A percentile compares a stretch with the other conserved stretches of the same genome.
phyloP scores from a whole-genome alignment of 768 basidiomycete species.

The Trametes villosa region DNA sequence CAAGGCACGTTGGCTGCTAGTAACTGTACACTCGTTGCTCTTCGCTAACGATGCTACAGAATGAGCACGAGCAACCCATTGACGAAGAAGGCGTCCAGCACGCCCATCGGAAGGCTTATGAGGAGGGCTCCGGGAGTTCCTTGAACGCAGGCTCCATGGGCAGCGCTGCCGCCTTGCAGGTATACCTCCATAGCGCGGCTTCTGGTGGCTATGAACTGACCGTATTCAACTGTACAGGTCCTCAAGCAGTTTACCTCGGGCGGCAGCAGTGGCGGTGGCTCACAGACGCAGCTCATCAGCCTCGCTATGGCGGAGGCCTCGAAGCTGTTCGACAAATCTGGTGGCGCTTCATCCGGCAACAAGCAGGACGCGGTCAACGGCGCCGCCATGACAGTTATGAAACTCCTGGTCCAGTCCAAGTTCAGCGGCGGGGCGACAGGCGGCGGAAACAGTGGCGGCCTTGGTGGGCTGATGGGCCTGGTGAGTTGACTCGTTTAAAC shows the following conservation, averaged over 20 bases:
- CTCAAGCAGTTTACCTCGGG: constrained; percentile 73
- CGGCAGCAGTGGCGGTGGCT: constrained; percentile 42
- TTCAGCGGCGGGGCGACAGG: constrained; percentile 52
- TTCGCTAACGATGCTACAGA: constrained; percentile 35
- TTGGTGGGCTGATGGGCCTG: constrained; percentile 62
- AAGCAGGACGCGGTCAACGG: constrained; percentile 87
- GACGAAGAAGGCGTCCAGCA: constrained; percentile 66
- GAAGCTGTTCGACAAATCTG: constrained; percentile 74
- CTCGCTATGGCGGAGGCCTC: constrained; percentile 84
- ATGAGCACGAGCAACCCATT: constrained; percentile 59
- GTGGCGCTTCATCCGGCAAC: constrained; percentile 63
- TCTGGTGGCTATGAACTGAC: not conserved
- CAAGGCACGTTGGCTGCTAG: constrained; percentile 41
- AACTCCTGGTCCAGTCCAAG: constrained; percentile 75
- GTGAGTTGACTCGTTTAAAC: constrained; percentile 44
- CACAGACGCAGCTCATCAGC: constrained; percentile 73
- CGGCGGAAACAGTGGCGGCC: constrained; percentile 71
- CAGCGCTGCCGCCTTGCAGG: constrained; percentile 79
- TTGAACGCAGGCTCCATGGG: constrained; percentile 69
- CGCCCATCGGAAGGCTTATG: constrained; percentile 68
- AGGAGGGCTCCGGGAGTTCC: constrained; percentile 50
- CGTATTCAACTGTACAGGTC: constrained; percentile 47
- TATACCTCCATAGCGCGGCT: constrained; percentile 28
- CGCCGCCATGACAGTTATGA: constrained; percentile 86
- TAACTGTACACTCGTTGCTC: constrained; percentile 3